phyloP scores from a whole-genome alignment of 352 stramenopile genomes.

The Aphanomyces cochlioides region DNA sequence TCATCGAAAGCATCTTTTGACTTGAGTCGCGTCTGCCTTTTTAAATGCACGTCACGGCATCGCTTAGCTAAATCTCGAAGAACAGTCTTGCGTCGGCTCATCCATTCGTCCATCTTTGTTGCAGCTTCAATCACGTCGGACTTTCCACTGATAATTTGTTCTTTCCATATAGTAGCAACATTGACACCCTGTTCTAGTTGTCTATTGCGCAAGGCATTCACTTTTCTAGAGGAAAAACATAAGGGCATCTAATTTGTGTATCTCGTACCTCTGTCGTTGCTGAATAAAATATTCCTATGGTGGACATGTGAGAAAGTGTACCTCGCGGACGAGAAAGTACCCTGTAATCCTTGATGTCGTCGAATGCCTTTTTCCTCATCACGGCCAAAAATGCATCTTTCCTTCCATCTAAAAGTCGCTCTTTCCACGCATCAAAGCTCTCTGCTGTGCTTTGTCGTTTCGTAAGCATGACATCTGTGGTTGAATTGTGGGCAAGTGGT shows the following conservation, averaged over 20 bases:
- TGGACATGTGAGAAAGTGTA: background rate
- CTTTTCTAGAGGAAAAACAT: constrained; percentile 6
- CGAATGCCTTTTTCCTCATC: constrained; percentile 12
- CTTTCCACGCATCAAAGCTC: constrained; percentile 21
- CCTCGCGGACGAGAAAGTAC: background rate
- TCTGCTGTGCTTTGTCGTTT: background rate
- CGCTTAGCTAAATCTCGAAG: constrained; percentile 8
- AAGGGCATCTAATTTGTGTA: background rate
- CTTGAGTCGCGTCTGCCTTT: background rate
- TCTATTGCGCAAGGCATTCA: background rate
- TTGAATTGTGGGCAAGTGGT: background rate
- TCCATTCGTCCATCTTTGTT: background rate
- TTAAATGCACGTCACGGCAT: constrained; percentile 22
- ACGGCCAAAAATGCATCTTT: constrained; percentile 24
- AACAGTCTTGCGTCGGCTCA: background rate
- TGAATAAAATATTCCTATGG: constrained; percentile 26
- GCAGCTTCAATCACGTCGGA: background rate
- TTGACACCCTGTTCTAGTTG: background rate
- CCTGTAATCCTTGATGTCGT: constrained; percentile 22
- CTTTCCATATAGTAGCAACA: constrained; percentile 4
- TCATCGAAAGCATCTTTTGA: constrained; percentile 8
- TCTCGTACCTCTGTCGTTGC: constrained; percentile 3
- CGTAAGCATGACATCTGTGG: background rate
- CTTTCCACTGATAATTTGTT: constrained; percentile 2
- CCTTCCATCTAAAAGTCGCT: constrained; percentile 18